Base-by-base conservation (phyloP, 768 basidiomycete genomes). In the Infundibulicybe gibba region DNA sequence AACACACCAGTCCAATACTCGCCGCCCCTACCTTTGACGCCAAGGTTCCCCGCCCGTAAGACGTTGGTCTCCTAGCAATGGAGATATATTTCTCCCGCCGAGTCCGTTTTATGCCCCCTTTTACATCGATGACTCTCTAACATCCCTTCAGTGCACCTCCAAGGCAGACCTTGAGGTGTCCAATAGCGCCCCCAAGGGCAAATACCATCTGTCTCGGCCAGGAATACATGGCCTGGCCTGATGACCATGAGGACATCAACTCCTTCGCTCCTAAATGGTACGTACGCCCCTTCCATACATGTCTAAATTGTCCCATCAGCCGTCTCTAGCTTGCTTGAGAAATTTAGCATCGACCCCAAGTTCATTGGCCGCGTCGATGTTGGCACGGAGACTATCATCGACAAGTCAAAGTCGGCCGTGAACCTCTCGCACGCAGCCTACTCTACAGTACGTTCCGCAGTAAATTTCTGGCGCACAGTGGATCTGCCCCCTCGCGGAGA, bases 171-270 rank as follows among this genome's bases (percentile, higher is more conserved):
- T 99, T 41, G 95, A 98, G 66, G 85, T 76, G 47, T 98, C 87
- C 67, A 94, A 98, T 60, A 89, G 90, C 58, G 95, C 97, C 38
- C 72, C 91, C 47, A 82, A 90, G 60, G 97, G 97, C 50, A 98
- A 98, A 72, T 98, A 99, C 97, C 54, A 97, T 98, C 64, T 95
- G 97, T 62, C 84, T 99, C 33, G 97, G 94, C 48, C 92, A 95
- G 67, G 85, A 94, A 65, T 93, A 84, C 76, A 99, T 99, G 97
- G 93, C 95, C 32, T 98, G 91, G 81, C 89, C 89, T 49, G 94
- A 97, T 64, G 97, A 99, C 78, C 85, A 91, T 47, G 97, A 99
- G 67, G 95, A 99, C 72, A 95, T 99, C 76, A 95, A 97, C 81
- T 95, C 94, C 10, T 94, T 98, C 65, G 87, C 92, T n/a, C 34